phyloP scores from a whole-genome alignment of 1,139 yeast genomes.

The Saccharomyces hybrid region DNA sequence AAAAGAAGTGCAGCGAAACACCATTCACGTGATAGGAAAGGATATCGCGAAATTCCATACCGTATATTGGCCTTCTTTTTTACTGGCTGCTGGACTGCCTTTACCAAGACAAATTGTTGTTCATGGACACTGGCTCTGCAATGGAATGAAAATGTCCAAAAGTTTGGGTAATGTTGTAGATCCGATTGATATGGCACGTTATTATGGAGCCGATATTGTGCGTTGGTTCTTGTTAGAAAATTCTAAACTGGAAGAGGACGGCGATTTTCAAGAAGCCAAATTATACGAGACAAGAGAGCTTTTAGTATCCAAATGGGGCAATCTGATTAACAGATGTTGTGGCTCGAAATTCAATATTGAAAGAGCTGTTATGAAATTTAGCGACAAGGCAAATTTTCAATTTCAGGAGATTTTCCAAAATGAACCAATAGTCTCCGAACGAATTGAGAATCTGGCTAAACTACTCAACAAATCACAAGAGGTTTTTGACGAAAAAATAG shows the following conservation, averaged over 20 bases:
- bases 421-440: slow-evolving; percentile 5
- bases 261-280: slow-evolving; percentile 62
- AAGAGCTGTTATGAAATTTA: slow-evolving; percentile 33
- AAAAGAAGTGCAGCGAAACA: slow-evolving; percentile 24
- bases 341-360: slow-evolving; percentile 58
- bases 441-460: slow-evolving; percentile 15
- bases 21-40: slow-evolving; percentile 82
- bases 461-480: slow-evolving; percentile 29
- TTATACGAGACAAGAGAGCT: slow-evolving; percentile 52
- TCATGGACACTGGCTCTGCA: slow-evolving; percentile 91
- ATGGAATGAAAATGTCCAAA: slow-evolving; percentile 89
- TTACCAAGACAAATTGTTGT: slow-evolving; percentile 72
- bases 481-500: slow-evolving; percentile 39
- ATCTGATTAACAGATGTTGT: slow-evolving; percentile 64
- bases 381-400: neutral
- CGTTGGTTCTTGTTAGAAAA: slow-evolving; percentile 72
- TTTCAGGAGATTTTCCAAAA: slow-evolving; percentile 2
- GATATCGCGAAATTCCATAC: slow-evolving; percentile 86
- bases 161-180: slow-evolving; percentile 94
- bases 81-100: slow-evolving; percentile 70
- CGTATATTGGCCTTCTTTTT: slow-evolving; percentile 88
- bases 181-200: slow-evolving; percentile 54
- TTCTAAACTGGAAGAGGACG: slow-evolving; percentile 67
- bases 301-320: slow-evolving; percentile 77
- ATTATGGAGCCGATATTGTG: slow-evolving; percentile 65